phyloP scores from a whole-genome alignment of 169 alveolate species.

The Cryptosporidium baileyi region DNA sequence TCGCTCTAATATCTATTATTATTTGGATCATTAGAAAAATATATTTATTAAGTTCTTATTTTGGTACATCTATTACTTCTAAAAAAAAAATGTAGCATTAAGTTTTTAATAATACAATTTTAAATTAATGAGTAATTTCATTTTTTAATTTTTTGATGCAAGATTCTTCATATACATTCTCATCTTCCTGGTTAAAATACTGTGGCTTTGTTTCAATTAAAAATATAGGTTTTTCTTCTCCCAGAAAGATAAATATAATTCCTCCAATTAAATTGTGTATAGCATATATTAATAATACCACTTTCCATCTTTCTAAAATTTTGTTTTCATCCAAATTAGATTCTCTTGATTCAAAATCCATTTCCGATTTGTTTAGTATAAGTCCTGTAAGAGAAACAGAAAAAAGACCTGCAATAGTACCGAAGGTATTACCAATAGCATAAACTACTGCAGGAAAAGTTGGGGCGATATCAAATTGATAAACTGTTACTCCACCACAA shows the following conservation, averaged over 20 bases:
- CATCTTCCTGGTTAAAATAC: neutral
- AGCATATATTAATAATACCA: conserved; percentile 37
- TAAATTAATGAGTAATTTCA: too few relatives aligned
- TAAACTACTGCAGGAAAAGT: conserved; percentile 50
- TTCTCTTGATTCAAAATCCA: neutral
- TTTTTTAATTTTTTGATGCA: too few relatives aligned
- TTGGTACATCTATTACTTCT: neutral
- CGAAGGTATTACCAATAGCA: conserved; percentile 61
- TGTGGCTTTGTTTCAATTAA: too few relatives aligned
- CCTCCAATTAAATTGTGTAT: conserved; percentile 63
- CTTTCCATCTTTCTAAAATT: conserved; percentile 23
- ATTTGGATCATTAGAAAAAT: neutral
- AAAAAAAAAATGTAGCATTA: neutral
- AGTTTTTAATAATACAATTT: neutral
- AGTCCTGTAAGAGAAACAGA: conserved; percentile 65
- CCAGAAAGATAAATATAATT: conserved; percentile 5
- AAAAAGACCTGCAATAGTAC: conserved; percentile 58
- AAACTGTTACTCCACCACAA: conserved; percentile 66
- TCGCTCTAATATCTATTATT: neutral
- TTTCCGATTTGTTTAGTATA: conserved; percentile 23
- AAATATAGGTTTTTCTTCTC: conserved; percentile 22
- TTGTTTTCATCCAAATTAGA: neutral
- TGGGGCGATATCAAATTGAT: conserved; percentile 67
- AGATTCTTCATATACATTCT: neutral
- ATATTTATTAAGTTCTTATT: conserved; percentile 8